Conservation (phyloP, 129 eudicot species). For the Flaveria trinervia region DNA sequence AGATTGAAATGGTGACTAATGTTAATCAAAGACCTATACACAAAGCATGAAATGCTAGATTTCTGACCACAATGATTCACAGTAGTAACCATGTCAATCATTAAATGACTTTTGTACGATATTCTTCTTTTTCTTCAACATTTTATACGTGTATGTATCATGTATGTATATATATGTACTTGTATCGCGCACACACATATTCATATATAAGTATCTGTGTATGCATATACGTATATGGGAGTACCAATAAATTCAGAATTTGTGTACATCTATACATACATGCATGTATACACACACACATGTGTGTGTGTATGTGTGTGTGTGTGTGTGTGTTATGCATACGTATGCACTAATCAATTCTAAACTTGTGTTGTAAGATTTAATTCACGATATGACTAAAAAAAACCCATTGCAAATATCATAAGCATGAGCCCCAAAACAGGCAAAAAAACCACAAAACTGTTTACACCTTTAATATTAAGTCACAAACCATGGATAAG, state of each 20-base stretch:
- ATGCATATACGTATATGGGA: background rate
- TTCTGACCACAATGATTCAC: constrained; percentile 2
- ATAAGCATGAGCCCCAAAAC: constrained; percentile 5
- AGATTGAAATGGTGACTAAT: background rate
- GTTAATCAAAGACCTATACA: background rate
- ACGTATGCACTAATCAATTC: background rate
- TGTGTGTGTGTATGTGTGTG: background rate
- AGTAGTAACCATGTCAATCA: background rate
- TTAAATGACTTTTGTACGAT: background rate
- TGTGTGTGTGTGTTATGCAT: background rate
- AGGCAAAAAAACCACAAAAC: background rate
- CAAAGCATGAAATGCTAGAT: constrained; percentile 3
- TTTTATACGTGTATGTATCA: background rate
- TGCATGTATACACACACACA: background rate
- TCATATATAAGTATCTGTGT: background rate
- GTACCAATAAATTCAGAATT: background rate
- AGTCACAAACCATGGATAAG: constrained; percentile 4
- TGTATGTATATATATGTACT: background rate
- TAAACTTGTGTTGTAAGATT: background rate
- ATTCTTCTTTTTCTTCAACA: background rate
- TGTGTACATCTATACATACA: background rate
- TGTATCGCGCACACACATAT: background rate
- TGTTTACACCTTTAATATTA: background rate
- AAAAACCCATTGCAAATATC: background rate
- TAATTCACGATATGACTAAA: constrained; percentile 10